Conservation (phyloP, 2,329 filamentous ascomycete species). For the Cladosporium sp. region DNA sequence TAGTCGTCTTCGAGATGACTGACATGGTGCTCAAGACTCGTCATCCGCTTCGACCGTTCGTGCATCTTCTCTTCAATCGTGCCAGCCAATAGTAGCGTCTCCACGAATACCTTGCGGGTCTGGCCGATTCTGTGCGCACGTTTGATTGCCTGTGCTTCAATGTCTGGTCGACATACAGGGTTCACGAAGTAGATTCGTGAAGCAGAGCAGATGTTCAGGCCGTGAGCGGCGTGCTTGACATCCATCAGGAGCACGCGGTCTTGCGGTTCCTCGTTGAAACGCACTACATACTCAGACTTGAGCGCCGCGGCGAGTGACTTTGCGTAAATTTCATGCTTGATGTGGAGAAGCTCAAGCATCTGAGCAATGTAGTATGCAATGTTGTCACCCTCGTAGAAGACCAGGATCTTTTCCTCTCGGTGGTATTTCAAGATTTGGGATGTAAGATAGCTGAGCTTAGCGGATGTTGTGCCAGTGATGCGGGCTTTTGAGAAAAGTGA, state of each 20-base stretch:
- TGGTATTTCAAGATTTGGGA: slow-evolving; percentile 67
- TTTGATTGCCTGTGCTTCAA: slow-evolving; percentile 89
- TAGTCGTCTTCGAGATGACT: slow-evolving; percentile 56
- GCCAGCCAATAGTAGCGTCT: slow-evolving; percentile 74
- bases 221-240: slow-evolving; percentile 81
- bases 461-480: slow-evolving; percentile 75
- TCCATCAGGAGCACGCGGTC: slow-evolving; percentile 86
- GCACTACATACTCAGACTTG: slow-evolving; percentile 70
- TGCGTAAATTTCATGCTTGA: slow-evolving; percentile 64
- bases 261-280: slow-evolving; percentile 66
- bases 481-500: slow-evolving; percentile 57
- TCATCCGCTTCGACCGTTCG: slow-evolving; percentile 69
- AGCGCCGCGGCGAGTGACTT: slow-evolving; percentile 57
- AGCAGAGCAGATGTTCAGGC: slow-evolving; percentile 77
- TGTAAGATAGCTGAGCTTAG: slow-evolving; percentile 82
- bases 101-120: slow-evolving; percentile 70
- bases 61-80: slow-evolving; percentile 85
- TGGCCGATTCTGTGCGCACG: slow-evolving; percentile 86
- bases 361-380: slow-evolving; percentile 81
- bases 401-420: slow-evolving; percentile 73
- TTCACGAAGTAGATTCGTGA: slow-evolving; percentile 86
- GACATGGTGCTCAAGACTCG: slow-evolving; percentile 53
- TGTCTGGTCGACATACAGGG: slow-evolving; percentile 76
- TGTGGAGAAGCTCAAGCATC: slow-evolving; percentile 67
- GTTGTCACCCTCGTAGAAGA: slow-evolving; percentile 90